These are phyloP conservation scores for Delonix regia DNA, from an alignment of 306 rosid species.

Conservation along the genomic window DNA sequence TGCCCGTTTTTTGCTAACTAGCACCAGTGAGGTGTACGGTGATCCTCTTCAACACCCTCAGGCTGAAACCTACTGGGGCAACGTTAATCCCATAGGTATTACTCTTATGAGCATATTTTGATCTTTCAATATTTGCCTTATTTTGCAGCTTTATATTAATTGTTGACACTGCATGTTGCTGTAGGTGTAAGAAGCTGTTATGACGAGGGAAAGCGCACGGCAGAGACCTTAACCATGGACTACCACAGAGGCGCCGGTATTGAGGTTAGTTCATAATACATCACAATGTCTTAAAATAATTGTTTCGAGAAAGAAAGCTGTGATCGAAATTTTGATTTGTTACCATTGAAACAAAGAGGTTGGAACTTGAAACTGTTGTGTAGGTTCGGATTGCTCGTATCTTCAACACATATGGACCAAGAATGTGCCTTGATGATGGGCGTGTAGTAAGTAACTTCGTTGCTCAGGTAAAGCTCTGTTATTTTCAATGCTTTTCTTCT, in stretches of 20 bases:
- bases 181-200: conserved; percentile 90
- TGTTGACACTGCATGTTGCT: neutral
- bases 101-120: neutral
- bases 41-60: conserved; percentile 95
- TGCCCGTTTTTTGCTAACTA: conserved; percentile 81
- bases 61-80: conserved; percentile 89
- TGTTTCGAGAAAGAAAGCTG: neutral
- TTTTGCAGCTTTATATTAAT: neutral
- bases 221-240: conserved; percentile 86
- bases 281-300: neutral
- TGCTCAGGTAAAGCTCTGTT: conserved; percentile 64
- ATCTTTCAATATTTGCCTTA: neutral
- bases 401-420: conserved; percentile 86
- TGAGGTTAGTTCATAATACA: conserved; percentile 56
- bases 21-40: conserved; percentile 93
- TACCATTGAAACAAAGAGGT: neutral
- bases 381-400: conserved; percentile 89
- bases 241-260: conserved; percentile 90
- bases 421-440: conserved; percentile 89
- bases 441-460: conserved; percentile 92
- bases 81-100: conserved; percentile 86
- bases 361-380: conserved; percentile 1
- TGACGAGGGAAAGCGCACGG: conserved; percentile 91
- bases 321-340: neutral
- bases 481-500: neutral